These are phyloP conservation scores for Polytrichum commune DNA, from an alignment of 225 moss, liverwort and hornwort genomes.

Conservation along the genomic window DNA sequence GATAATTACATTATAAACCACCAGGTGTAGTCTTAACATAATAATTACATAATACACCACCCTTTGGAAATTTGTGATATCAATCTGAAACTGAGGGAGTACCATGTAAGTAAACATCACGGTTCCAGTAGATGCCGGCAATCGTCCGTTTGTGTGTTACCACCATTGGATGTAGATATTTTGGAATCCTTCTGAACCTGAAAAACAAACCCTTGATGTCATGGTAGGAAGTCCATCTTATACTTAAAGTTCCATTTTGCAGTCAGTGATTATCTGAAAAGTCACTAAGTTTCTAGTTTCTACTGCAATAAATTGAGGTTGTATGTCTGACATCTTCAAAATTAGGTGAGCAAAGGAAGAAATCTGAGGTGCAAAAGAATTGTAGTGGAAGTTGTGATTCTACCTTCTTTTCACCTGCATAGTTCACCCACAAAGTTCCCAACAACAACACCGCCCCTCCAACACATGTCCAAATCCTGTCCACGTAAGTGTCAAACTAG, in stretches of 20 bases:
- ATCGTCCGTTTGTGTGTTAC: background rate
- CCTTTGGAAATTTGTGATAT: no score
- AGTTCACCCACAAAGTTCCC: slow-evolving; percentile 66
- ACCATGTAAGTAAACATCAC: no score
- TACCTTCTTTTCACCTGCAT: slow-evolving; percentile 48
- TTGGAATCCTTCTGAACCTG: background rate
- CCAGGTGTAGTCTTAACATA: no score
- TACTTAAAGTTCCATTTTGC: background rate
- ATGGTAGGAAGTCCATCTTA: no score
- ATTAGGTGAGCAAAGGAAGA: background rate
- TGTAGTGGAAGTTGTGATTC: background rate
- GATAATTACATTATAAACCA: no score
- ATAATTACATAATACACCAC: no score
- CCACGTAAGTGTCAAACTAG: slow-evolving; percentile 4
- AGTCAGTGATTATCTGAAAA: background rate
- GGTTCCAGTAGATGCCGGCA: background rate
- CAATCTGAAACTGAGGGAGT: no score
- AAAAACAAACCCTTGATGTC: background rate
- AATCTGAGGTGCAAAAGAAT: background rate
- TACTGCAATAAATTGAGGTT: background rate
- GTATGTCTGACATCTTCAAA: background rate
- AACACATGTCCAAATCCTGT: slow-evolving; percentile 63
- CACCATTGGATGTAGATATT: background rate
- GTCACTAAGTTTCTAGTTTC: background rate
- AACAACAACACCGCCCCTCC: slow-evolving; percentile 63